These are phyloP conservation scores for Pisolithus albus DNA, from an alignment of 768 basidiomycete genomes.

Conservation along the genomic window DNA sequence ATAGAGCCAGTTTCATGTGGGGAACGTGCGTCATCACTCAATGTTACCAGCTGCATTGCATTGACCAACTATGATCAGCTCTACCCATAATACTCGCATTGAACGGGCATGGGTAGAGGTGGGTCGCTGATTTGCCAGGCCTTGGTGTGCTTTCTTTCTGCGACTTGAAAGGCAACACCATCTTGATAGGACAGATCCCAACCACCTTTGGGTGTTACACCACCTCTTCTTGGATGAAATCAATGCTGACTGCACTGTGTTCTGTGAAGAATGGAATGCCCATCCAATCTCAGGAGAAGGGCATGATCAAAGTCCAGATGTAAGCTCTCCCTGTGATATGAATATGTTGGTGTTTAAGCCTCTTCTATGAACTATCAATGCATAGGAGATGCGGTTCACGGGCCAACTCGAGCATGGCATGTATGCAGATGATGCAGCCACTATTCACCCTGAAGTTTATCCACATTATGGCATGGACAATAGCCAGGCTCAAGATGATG, in stretches of 20 bases:
- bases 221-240: slow-evolving; percentile 10
- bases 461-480: slow-evolving; percentile 8
- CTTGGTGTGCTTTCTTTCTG: slow-evolving; percentile 20
- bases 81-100: slow-evolving; percentile 20
- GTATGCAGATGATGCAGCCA: slow-evolving; percentile 1
- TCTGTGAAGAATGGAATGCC: slow-evolving; percentile 14
- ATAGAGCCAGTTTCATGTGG: slow-evolving; percentile 26
- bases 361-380: background rate
- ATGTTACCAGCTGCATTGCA: background rate
- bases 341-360: too few relatives aligned
- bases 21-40: slow-evolving; percentile 9
- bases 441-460: slow-evolving; percentile 10
- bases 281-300: slow-evolving; percentile 10
- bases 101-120: slow-evolving; percentile 24
- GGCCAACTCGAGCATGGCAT: slow-evolving; percentile 4
- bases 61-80: slow-evolving; percentile 7
- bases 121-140: slow-evolving; percentile 15
- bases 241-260: slow-evolving; percentile 10
- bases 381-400: slow-evolving; percentile 2
- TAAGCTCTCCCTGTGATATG: background rate
- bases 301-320: slow-evolving; percentile 9
- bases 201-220: too few relatives aligned
- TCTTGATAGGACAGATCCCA: too few relatives aligned
- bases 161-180: slow-evolving; percentile 9
- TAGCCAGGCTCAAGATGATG: background rate